Percentiles rank a stretch among this genome's conserved stretches.
These are phyloP conservation scores for Trypanosoma cruzi DNA, from an alignment of 208 protist genomes.

Conservation along the genomic window DNA sequence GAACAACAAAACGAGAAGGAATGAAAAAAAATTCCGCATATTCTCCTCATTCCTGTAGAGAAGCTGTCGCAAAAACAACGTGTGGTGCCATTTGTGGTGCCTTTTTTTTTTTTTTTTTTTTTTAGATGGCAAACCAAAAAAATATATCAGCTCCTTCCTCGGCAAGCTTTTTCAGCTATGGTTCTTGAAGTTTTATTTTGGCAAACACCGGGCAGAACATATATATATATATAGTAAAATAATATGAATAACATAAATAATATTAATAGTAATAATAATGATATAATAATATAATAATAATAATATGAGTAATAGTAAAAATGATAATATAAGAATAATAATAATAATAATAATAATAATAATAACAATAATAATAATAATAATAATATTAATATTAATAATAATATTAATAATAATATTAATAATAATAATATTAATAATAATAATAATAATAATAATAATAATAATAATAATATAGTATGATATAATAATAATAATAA, in stretches of 20 bases:
- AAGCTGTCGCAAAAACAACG: slow-evolving; percentile 23
- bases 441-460: too few species aligned
- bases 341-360: too few species aligned
- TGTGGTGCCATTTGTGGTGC: slow-evolving; percentile 20
- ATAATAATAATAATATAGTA: too few species aligned
- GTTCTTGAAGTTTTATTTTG: slow-evolving; percentile 29
- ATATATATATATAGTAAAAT: slow-evolving; percentile 35
- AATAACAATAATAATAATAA: too few species aligned
- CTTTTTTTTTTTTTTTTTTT: too few species aligned
- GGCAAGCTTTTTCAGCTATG: slow-evolving; percentile 22
- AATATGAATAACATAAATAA: too few species aligned
- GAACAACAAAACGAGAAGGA: not conserved
- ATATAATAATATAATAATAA: slow-evolving; percentile 22
- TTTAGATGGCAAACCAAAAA: slow-evolving; percentile 31
- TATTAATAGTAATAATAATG: slow-evolving; percentile 35
- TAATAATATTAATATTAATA: too few species aligned
- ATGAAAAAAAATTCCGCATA: not conserved
- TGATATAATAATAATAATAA: too few species aligned
- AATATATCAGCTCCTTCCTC: slow-evolving; percentile 37
- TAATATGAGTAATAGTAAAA: slow-evolving; percentile 36
- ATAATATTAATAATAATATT: too few species aligned
- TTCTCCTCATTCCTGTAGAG: not conserved
- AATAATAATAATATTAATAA: too few species aligned
- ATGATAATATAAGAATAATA: slow-evolving; percentile 32
- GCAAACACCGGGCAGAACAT: slow-evolving; percentile 47